phyloP scores from a whole-genome alignment of 2,329 filamentous ascomycete genomes.

The Lachnellula arida region DNA sequence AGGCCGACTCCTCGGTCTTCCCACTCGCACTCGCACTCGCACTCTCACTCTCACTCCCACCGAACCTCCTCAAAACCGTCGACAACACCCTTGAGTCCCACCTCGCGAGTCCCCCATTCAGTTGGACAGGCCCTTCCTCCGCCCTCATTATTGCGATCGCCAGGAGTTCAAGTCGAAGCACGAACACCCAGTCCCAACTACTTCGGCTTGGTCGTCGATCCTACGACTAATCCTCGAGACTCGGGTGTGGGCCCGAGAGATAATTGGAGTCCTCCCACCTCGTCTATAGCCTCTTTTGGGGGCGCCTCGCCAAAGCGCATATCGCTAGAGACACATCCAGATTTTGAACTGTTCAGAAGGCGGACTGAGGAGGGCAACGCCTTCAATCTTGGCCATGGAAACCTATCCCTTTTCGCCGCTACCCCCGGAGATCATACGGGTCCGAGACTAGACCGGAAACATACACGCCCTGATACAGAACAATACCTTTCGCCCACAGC shows the following conservation, averaged over 20 bases:
- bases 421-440: slow-evolving; percentile 21
- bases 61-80: slow-evolving; percentile 17
- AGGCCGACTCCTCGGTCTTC: slow-evolving; percentile 28
- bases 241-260: slow-evolving; percentile 59
- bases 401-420: slow-evolving; percentile 43
- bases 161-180: slow-evolving; percentile 17
- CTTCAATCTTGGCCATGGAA: slow-evolving; percentile 42
- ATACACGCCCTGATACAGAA: slow-evolving; percentile 18
- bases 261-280: slow-evolving; percentile 71
- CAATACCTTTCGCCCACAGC: slow-evolving; percentile 21
- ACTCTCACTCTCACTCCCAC: slow-evolving; percentile 22
- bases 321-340: slow-evolving; percentile 69
- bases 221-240: slow-evolving; percentile 55
- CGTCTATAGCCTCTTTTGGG: slow-evolving; percentile 65
- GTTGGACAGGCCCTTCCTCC: slow-evolving; percentile 27
- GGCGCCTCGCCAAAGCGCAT: slow-evolving; percentile 64
- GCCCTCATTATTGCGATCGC: slow-evolving; percentile 21
- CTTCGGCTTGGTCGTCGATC: slow-evolving; percentile 70
- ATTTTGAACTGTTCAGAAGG: slow-evolving; percentile 75
- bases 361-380: slow-evolving; percentile 63
- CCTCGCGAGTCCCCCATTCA: slow-evolving; percentile 21
- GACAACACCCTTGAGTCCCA: slow-evolving; percentile 20
- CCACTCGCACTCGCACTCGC: slow-evolving; percentile 25
- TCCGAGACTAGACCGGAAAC: slow-evolving; percentile 21
- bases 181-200: slow-evolving; percentile 73